Evolutionary conservation across 2,329 filamentous ascomycete species (phyloP).

Genomic region (Meredithiella fracta): DNA sequence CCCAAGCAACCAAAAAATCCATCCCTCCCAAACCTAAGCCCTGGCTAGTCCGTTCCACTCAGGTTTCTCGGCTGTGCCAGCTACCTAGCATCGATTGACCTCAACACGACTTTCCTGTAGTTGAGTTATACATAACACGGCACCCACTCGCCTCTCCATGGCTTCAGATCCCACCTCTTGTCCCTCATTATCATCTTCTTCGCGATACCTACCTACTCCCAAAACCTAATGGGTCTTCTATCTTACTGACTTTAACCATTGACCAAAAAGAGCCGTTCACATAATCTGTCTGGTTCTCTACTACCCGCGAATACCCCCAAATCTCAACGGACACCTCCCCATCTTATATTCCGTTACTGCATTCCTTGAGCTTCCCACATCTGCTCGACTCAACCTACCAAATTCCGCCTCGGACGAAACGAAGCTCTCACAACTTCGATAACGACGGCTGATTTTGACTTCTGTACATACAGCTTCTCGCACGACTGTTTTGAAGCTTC

Average conservation of each 20-base stretch:
- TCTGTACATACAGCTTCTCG: constrained; percentile 4
- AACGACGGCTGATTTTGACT: not conserved
- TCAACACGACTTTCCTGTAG: constrained; percentile 5
- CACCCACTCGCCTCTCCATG: not conserved
- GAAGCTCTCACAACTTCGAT: constrained; percentile 14
- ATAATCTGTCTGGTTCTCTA: constrained; percentile 1
- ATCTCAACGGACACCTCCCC: constrained; percentile 13
- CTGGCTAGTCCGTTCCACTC: constrained; percentile 2
- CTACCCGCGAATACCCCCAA: constrained; percentile 1
- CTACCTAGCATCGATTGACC: not conserved
- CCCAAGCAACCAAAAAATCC: constrained; percentile 2
- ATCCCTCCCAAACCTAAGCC: constrained; percentile 2
- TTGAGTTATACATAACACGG: constrained; percentile 5
- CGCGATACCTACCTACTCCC: not conserved
- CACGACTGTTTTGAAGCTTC: constrained; percentile 5
- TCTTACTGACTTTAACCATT: constrained; percentile 1
- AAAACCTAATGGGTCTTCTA: constrained; percentile 4
- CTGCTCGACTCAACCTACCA: constrained; percentile 9
- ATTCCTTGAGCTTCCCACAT: constrained; percentile 4
- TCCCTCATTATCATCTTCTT: constrained; percentile 1
- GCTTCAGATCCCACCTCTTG: not conserved
- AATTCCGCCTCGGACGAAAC: constrained; percentile 1
- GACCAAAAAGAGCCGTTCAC: not conserved
- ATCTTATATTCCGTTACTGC: constrained; percentile 12
- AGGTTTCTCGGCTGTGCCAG: not conserved